Base-by-base conservation (phyloP, 2,329 filamentous ascomycete genomes). In the Elsinoe arachidis region DNA sequence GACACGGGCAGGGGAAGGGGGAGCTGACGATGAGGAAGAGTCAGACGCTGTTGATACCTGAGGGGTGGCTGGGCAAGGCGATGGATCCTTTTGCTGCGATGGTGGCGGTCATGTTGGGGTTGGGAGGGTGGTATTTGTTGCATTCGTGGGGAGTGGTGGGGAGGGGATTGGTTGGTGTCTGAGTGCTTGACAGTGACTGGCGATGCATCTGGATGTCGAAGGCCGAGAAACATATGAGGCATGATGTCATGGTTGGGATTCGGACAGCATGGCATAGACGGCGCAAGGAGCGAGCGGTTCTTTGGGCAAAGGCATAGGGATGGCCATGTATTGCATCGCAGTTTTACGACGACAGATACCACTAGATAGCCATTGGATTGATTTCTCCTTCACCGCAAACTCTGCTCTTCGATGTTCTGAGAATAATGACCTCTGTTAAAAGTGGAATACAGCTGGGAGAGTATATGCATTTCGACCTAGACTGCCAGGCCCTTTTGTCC, bases 401-500 rank as follows among this genome's bases (percentile, higher is more conserved):
- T 23, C 7, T 10, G 10, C 3, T 10, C 17, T 44, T 14, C 41
- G 10, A 2, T 3, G 5, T 44, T 14, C 9, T 10, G 19, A 21
- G 10, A 9, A 44, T 21, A 23, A 26, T 26, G 23, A 3, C 23
- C 6, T 3, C 6, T 26, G 23, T 26, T 6, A 26, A 26, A 37
- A 38, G n/a, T 37, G 34, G 17, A n/a, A 19, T 39, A 15, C 33
- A 19, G 33, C 49, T 53, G 49, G 49, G 49, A 53, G 49, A 53
- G 49, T 53, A 53, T 53, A 35, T 53, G 49, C 49, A 53, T 53
- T 53, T n/a, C 37, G 33, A 53, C 34, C 49, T 34, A 53, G 33
- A 53, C 49, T 34, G 34, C 46, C 17, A 35, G 46, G 26, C 38
- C 49, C 34, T 39, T 30, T 30, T 30, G 35, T 23, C 15, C 35